A percentile compares a stretch with the other conserved stretches of the same genome.
These are phyloP conservation scores for Alternaria arbusti DNA, from an alignment of 2,329 filamentous ascomycete genomes.

Conservation along the genomic window DNA sequence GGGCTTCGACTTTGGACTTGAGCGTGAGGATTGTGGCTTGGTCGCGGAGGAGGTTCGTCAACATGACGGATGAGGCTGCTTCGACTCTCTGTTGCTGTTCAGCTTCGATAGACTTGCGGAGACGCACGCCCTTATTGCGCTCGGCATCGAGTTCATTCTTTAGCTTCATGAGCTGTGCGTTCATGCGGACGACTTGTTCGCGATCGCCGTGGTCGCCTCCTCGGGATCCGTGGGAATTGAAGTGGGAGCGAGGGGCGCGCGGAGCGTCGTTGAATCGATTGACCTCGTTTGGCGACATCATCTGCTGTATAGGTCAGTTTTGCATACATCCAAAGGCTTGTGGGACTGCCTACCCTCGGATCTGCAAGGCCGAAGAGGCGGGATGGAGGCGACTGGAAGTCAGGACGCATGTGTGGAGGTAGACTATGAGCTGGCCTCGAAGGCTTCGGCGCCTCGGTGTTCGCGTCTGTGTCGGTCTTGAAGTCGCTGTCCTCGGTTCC, in stretches of 20 bases:
- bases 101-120: conserved; percentile 11
- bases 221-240: neutral
- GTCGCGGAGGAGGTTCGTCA: conserved; percentile 19
- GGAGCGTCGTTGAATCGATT: neutral
- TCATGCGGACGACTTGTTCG: conserved; percentile 15
- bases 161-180: conserved; percentile 18
- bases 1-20: conserved; percentile 14
- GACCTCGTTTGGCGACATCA: neutral
- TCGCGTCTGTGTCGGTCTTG: neutral
- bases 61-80: conserved; percentile 14
- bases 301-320: neutral
- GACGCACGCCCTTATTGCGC: conserved; percentile 14
- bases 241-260: conserved; percentile 3
- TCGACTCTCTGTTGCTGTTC: conserved; percentile 14
- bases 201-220: conserved; percentile 1
- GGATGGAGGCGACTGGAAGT: neutral
- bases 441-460: neutral
- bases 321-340: neutral
- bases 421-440: neutral
- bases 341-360: neutral
- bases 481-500: neutral
- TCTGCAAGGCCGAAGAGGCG: neutral
- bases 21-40: conserved; percentile 15
- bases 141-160: conserved; percentile 21
- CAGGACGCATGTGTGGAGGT: conserved; percentile 17